Conservation (phyloP, 139 green algal genomes). For the Microglena sp. region DNA sequence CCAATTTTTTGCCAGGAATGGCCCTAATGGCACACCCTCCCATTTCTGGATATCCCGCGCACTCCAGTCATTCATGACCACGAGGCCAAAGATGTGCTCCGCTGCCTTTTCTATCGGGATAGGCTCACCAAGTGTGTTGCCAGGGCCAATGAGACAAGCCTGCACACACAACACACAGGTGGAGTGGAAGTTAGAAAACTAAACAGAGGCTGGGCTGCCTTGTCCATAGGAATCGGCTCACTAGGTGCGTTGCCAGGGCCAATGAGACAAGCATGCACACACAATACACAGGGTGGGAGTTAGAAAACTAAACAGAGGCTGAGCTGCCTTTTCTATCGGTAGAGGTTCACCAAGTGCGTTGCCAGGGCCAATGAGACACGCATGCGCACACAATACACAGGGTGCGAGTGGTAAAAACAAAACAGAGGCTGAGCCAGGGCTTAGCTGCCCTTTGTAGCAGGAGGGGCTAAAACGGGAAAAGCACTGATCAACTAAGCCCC, state of each 20-base stretch:
- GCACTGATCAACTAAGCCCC: too few relatives aligned
- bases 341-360: neutral
- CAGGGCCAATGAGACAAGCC: slow-evolving; percentile 63
- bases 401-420: too few relatives aligned
- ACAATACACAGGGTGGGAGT: neutral
- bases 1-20: slow-evolving; percentile 91
- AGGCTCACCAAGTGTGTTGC: slow-evolving; percentile 62
- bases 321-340: too few relatives aligned
- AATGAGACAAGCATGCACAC: slow-evolving; percentile 53
- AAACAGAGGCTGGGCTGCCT: slow-evolving; percentile 22
- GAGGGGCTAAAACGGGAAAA: too few relatives aligned
- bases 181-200: neutral
- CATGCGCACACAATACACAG: too few relatives aligned
- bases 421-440: too few relatives aligned
- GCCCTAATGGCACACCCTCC: slow-evolving; percentile 87
- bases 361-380: neutral
- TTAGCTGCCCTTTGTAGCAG: too few relatives aligned
- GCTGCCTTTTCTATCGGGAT: slow-evolving; percentile 48
- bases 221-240: slow-evolving; percentile 27
- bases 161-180: slow-evolving; percentile 14
- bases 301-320: neutral
- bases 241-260: slow-evolving; percentile 69
- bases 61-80: slow-evolving; percentile 93
- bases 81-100: slow-evolving; percentile 81
- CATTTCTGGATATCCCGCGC: slow-evolving; percentile 89